Percentiles rank a stretch among this genome's conserved stretches.
Conservation (phyloP, 2,329 filamentous ascomycete species). For the Diaporthe caulivora region DNA sequence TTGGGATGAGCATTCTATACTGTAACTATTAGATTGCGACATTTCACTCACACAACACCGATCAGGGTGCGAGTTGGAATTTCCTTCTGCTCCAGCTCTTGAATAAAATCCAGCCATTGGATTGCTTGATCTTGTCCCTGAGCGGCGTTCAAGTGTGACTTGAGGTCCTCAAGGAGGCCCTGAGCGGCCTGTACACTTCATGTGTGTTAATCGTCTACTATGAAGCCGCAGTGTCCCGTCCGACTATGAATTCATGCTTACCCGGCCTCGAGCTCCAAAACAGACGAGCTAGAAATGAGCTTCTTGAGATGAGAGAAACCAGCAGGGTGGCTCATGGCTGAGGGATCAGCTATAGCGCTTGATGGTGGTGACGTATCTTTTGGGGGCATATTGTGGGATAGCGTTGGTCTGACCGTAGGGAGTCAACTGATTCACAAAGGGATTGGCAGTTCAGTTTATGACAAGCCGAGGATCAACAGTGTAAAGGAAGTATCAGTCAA, state of each 20-base stretch:
- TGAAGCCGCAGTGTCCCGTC: too few species aligned
- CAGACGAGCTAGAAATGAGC: slow-evolving; percentile 40
- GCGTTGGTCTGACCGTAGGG: too few species aligned
- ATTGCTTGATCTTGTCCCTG: slow-evolving; percentile 41
- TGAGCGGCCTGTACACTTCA: slow-evolving; percentile 42
- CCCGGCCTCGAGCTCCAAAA: slow-evolving; percentile 44
- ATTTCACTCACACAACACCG: slow-evolving; percentile 60
- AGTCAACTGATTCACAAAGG: too few species aligned
- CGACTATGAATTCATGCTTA: too few species aligned
- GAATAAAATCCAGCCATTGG: slow-evolving; percentile 48
- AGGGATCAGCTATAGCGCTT: not conserved
- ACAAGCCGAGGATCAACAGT: not conserved
- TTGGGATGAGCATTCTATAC: not conserved
- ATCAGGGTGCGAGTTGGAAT: slow-evolving; percentile 58
- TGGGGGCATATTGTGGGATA: not conserved
- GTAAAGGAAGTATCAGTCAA: not conserved
- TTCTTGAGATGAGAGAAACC: slow-evolving; percentile 39
- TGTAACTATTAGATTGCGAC: too few species aligned
- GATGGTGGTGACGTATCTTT: not conserved
- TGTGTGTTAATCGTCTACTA: too few species aligned
- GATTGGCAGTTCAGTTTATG: not conserved
- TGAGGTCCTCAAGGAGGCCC: slow-evolving; percentile 43
- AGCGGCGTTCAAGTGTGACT: slow-evolving; percentile 39
- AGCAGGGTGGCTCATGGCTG: not conserved
- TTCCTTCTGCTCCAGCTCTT: slow-evolving; percentile 54